Evolutionary conservation across 176 grass and related monocot genomes (phyloP).

Genomic region (barley (Hordeum vulgare)): MorexV3_pseudomolecules_assembly NC_058522.1:432720561-432721060

Average conservation of each 20-base stretch:
- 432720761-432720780: no score
- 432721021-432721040: neutral
- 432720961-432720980: neutral
- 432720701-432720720: no score
- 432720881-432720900: neutral
- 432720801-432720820: neutral
- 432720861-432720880: neutral
- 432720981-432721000: constrained; percentile 17
- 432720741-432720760: no score
- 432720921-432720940: neutral
- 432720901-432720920: neutral
- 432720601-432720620: no score
- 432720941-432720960: neutral
- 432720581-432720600: no score
- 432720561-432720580: no score
- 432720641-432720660: no score
- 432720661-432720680: no score
- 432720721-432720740: no score
- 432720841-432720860: neutral
- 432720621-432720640: no score
- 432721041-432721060: neutral
- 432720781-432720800: neutral
- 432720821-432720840: neutral
- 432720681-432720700: no score
- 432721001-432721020: neutral